phyloP scores from a whole-genome alignment of 257 asterid genomes.

The Penstemon eatonii region DNA sequence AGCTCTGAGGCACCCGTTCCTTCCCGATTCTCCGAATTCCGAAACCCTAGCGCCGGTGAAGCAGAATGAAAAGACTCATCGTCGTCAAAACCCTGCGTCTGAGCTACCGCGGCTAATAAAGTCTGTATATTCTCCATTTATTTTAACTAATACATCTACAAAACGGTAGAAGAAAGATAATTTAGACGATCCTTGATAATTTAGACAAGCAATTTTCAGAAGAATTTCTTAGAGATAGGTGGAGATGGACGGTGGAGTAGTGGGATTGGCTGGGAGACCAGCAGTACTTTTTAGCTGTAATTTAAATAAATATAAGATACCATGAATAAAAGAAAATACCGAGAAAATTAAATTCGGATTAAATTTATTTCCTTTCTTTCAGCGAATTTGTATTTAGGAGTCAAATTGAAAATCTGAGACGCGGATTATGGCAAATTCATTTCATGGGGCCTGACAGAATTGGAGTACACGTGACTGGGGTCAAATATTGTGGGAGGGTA shows the following conservation, averaged over 20 bases:
- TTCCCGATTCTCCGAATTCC: conserved; percentile 30
- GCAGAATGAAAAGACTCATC: conserved; percentile 38
- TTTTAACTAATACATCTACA: not conserved
- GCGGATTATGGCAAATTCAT: not conserved
- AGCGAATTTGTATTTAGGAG: not conserved
- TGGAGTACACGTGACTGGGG: conserved; percentile 27
- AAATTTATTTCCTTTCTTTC: too few relatives aligned
- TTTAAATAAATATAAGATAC: conserved; percentile 17
- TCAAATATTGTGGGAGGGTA: conserved; percentile 16
- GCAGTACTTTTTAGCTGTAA: conserved; percentile 28
- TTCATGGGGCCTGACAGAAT: conserved; percentile 16
- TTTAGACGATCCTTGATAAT: conserved; percentile 15
- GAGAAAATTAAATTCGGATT: too few relatives aligned
- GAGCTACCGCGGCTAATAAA: conserved; percentile 61
- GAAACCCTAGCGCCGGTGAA: conserved; percentile 28
- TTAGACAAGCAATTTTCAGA: not conserved
- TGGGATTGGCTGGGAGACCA: conserved; percentile 30
- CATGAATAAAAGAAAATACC: not conserved
- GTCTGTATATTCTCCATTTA: conserved; percentile 56
- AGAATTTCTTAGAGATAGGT: not conserved
- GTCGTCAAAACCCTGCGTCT: conserved; percentile 54
- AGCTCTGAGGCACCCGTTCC: conserved; percentile 31
- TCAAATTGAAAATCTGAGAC: conserved; percentile 23
- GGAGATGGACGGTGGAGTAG: conserved; percentile 26
- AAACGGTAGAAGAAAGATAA: not conserved